phyloP scores from a whole-genome alignment of 1,284 basidiomycete species.

The Puccinia triticina region DNA sequence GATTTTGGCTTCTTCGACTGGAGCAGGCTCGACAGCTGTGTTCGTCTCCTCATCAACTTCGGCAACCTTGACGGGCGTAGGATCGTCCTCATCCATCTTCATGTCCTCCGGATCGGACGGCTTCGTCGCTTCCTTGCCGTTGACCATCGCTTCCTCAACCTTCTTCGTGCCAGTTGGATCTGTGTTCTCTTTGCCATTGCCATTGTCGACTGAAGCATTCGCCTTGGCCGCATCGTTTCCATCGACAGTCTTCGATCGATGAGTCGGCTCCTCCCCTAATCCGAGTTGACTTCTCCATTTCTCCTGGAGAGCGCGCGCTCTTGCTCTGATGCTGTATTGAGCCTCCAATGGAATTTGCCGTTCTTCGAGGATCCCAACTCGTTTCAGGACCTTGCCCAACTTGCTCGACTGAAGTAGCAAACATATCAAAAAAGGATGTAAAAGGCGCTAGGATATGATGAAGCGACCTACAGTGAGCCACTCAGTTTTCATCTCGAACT shows the following conservation, averaged over 20 bases:
- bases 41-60: not conserved
- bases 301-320: slow-evolving; percentile 47
- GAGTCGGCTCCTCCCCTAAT: slow-evolving; percentile 30
- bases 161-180: slow-evolving; percentile 3
- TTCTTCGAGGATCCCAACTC: slow-evolving; percentile 44
- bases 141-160: not conserved
- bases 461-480: slow-evolving; percentile 47
- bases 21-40: not conserved
- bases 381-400: slow-evolving; percentile 50
- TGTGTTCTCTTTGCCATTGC: not conserved
- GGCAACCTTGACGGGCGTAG: not conserved
- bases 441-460: not conserved
- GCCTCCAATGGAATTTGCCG: slow-evolving; percentile 38
- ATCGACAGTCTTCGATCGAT: not conserved
- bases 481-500: slow-evolving; percentile 51
- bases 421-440: not conserved
- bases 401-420: slow-evolving; percentile 39
- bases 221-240: not conserved
- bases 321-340: slow-evolving; percentile 40
- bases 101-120: not conserved
- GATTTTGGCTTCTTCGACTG: slow-evolving; percentile 1
- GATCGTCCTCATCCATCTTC: slow-evolving; percentile 13
- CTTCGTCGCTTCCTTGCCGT: not conserved
- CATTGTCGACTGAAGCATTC: not conserved
- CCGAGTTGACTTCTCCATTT: slow-evolving; percentile 44